Conservation (phyloP, 331 rosid species). For the Telfairia occidentalis region DNA sequence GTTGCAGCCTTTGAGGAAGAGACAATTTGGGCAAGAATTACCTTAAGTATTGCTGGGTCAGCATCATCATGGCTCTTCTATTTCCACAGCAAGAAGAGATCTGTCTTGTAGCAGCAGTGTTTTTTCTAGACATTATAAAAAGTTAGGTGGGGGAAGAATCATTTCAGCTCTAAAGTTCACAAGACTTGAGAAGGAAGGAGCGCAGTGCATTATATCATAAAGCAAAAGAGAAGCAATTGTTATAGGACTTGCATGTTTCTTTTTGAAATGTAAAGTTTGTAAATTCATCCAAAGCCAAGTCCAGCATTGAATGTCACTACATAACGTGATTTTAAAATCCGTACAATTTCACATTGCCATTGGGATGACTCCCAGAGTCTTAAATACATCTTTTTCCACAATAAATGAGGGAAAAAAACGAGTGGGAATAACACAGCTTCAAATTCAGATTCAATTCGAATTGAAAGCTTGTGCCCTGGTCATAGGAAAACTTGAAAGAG, state of each 20-base stretch:
- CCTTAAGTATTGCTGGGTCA: not conserved
- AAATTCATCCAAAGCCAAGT: constrained; percentile 11
- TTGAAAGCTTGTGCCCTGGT: constrained; percentile 37
- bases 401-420: constrained; percentile 27
- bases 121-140: constrained; percentile 1
- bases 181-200: not conserved
- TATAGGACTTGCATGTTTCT: constrained; percentile 3
- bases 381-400: constrained; percentile 17
- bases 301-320: constrained; percentile 13
- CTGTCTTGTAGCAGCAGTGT: not conserved
- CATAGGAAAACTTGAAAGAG: constrained; percentile 29
- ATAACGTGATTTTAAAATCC: constrained; percentile 4
- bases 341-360: constrained; percentile 7
- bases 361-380: constrained; percentile 8
- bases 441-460: constrained; percentile 25
- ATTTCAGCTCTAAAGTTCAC: constrained; percentile 4
- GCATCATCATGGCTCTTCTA: constrained; percentile 2
- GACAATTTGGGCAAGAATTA: constrained; percentile 1
- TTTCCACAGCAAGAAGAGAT: constrained; percentile 3
- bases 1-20: not conserved
- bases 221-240: constrained; percentile 1
- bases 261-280: constrained; percentile 9
- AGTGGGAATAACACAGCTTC: constrained; percentile 31
- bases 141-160: not conserved
- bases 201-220: not conserved